Percentiles rank a stretch among this genome's conserved stretches.
phyloP scores from a whole-genome alignment of 2,329 filamentous ascomycete species.

The Bipolaris oryzae region DNA sequence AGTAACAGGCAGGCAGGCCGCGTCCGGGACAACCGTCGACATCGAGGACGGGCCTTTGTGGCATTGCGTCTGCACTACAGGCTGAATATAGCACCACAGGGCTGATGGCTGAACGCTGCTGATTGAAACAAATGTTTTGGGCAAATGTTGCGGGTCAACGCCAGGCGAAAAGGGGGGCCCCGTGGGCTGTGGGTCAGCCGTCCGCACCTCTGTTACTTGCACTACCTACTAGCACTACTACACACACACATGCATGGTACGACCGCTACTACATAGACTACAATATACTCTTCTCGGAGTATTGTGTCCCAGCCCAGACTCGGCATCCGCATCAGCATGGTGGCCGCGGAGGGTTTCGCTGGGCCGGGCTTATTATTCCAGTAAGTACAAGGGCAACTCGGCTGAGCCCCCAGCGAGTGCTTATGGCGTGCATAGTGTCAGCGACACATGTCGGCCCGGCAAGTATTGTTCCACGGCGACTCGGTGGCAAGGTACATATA shows the following conservation, averaged over 20 bases:
- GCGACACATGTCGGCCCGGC: constrained; percentile 5
- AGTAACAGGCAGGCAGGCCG: background rate
- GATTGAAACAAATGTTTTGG: background rate
- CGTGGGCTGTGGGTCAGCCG: constrained; percentile 16
- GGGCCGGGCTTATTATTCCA: no score
- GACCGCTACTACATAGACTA: no score
- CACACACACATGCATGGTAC: no score
- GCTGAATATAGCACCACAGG: constrained; percentile 16
- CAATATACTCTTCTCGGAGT: no score
- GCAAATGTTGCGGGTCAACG: constrained; percentile 5
- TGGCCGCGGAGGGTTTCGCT: no score
- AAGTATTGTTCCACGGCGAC: constrained; percentile 5
- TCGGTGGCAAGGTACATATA: constrained; percentile 9
- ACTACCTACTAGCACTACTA: no score
- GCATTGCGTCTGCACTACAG: background rate
- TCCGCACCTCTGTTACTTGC: background rate
- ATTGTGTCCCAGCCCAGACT: no score
- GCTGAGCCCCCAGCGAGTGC: no score
- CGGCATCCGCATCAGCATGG: no score
- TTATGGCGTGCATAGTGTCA: background rate
- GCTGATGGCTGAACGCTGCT: background rate
- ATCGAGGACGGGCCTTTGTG: constrained; percentile 6
- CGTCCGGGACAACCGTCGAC: constrained; percentile 11
- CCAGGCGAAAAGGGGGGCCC: constrained; percentile 22
- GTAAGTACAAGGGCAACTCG: no score